phyloP scores from a whole-genome alignment of 164 flowering plant genomes.

The Tinospora cordifolia region DNA sequence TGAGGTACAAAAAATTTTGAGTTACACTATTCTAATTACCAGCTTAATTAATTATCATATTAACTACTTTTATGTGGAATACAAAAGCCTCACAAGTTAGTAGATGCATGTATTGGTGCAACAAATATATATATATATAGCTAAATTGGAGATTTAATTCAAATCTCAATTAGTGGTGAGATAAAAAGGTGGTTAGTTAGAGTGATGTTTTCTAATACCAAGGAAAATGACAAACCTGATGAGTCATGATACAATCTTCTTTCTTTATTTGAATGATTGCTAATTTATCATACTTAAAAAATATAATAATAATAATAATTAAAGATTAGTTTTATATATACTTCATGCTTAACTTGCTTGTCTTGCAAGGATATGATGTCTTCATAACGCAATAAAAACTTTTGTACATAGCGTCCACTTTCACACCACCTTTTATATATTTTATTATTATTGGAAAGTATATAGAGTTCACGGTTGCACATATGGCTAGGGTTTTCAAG shows the following conservation, averaged over 20 bases:
- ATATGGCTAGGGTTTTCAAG: no score
- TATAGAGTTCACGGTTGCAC: no score
- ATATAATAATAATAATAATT: not conserved
- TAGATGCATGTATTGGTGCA: not conserved
- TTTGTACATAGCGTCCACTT: not conserved
- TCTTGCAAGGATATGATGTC: constrained; percentile 9
- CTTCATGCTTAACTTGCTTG: constrained; percentile 9
- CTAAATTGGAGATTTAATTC: constrained; percentile 2
- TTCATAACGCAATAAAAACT: not conserved
- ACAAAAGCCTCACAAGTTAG: not conserved
- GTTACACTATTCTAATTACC: no score
- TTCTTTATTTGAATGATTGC: constrained; percentile 8
- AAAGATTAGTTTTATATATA: not conserved
- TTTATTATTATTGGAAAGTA: not conserved
- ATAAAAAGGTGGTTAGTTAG: constrained; percentile 3
- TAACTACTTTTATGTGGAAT: no score
- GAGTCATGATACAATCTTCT: constrained; percentile 10
- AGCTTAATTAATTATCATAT: no score
- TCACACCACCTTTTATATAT: not conserved
- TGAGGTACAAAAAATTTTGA: no score
- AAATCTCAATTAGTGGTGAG: not conserved
- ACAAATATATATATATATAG: not conserved
- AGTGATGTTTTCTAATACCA: not conserved
- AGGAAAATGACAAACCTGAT: constrained; percentile 6
- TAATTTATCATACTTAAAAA: not conserved